Evolutionary conservation across 257 asterid genomes (phyloP).

Genomic region (Fraxinus americana): DNA sequence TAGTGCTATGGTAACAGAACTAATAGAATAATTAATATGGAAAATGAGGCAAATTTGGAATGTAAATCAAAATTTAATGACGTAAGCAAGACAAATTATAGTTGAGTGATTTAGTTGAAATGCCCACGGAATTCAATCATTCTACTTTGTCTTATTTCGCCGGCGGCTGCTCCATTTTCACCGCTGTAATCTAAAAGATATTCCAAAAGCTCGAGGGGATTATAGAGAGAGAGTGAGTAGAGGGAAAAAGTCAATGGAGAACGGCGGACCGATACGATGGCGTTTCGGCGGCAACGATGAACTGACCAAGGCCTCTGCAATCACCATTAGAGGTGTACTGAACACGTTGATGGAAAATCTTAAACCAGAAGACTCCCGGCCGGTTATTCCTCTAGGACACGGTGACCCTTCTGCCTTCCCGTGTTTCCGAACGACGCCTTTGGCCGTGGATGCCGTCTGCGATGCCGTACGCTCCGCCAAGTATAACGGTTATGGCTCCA

Average conservation of each 20-base stretch:
- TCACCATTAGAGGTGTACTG: constrained; percentile 59
- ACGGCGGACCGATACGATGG: constrained; percentile 46
- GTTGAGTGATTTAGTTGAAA: no score
- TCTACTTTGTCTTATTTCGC: neutral
- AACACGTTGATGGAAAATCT: constrained; percentile 42
- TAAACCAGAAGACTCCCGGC: constrained; percentile 43
- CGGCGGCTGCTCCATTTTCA: neutral
- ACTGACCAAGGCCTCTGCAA: constrained; percentile 44
- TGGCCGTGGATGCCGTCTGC: constrained; percentile 66
- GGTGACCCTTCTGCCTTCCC: constrained; percentile 93
- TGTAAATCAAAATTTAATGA: no score
- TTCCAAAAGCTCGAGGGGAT: neutral
- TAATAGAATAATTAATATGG: no score
- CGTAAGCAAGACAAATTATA: no score
- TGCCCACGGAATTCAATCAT: neutral
- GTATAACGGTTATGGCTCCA: constrained; percentile 72
- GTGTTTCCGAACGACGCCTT: constrained; percentile 53
- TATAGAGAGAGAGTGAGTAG: neutral
- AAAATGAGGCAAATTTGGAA: no score
- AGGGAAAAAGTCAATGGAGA: constrained; percentile 35
- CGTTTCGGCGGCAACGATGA: constrained; percentile 52
- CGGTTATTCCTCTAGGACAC: constrained; percentile 64
- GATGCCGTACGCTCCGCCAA: constrained; percentile 59
- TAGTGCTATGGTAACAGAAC: no score
- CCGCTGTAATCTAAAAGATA: neutral